A percentile compares a stretch with the other conserved stretches of the same genome.
phyloP scores from a whole-genome alignment of 805 yeast species.

The Sugiyamaella smithiae region DNA sequence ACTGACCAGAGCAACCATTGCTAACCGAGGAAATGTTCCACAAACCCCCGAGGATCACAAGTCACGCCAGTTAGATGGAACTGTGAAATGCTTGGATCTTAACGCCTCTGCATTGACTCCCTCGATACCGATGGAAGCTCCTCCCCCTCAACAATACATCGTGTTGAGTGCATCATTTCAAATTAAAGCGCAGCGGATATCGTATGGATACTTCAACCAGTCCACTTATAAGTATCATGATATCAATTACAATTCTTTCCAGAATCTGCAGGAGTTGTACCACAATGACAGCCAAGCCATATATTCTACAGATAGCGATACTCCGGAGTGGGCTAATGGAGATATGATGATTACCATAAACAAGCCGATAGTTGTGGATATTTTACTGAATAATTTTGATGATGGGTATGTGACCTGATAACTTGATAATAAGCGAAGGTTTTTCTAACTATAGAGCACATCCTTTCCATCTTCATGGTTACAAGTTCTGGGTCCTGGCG shows the following conservation, averaged over 20 bases:
- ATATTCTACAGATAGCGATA: not conserved
- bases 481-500: conserved; percentile 72
- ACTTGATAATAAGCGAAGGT: conserved; percentile 30
- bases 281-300: conserved; percentile 6
- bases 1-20: conserved; percentile 16
- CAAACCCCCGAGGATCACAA: not conserved
- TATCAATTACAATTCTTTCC: conserved; percentile 21
- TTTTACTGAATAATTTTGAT: conserved; percentile 76
- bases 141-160: conserved; percentile 34
- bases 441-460: conserved; percentile 44
- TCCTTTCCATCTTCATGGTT: conserved; percentile 95
- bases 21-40: conserved; percentile 21
- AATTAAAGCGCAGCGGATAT: conserved; percentile 37
- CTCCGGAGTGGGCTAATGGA: conserved; percentile 48
- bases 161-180: conserved; percentile 33
- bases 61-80: conserved; percentile 21
- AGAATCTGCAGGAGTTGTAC: conserved; percentile 9
- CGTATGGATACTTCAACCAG: conserved; percentile 31
- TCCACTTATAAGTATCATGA: conserved; percentile 23
- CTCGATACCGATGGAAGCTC: conserved; percentile 23
- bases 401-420: conserved; percentile 46
- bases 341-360: conserved; percentile 57
- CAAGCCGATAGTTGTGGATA: conserved; percentile 61
- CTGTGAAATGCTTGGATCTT: conserved; percentile 29
- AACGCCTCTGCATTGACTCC: conserved; percentile 28